Percentiles rank a stretch among this genome's conserved stretches.
Conservation (phyloP, 1,284 basidiomycete genomes). For the Sporisorium scitamineum region DNA sequence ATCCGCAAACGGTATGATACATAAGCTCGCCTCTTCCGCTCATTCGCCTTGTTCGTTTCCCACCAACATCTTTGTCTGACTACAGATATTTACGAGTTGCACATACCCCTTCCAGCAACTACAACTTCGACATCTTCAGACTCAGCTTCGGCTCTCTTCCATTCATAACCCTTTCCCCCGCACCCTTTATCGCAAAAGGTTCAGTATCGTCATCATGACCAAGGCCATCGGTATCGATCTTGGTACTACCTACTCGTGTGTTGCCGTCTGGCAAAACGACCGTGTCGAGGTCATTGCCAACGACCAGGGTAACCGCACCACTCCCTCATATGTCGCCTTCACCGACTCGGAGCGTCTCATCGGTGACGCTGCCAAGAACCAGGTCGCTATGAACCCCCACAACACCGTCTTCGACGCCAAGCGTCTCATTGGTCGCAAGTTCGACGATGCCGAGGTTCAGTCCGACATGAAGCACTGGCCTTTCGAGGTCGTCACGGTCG, state of each 20-base stretch:
- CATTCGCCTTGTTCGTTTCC: too few relatives aligned
- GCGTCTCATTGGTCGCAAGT: conserved; percentile 89
- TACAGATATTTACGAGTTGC: conserved; percentile 32
- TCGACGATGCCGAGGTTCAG: conserved; percentile 87
- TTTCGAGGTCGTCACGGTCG: conserved; percentile 86
- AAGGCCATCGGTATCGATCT: conserved; percentile 95
- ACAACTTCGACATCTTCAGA: conserved; percentile 24
- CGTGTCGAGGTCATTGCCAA: conserved; percentile 92
- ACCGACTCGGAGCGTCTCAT: conserved; percentile 89
- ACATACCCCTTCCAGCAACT: conserved; percentile 47
- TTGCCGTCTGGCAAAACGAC: conserved; percentile 96
- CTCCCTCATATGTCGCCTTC: conserved; percentile 75
- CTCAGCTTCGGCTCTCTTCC: conserved; percentile 17
- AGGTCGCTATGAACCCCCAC: conserved; percentile 76
- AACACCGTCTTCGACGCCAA: conserved; percentile 83
- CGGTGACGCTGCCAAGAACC: conserved; percentile 93
- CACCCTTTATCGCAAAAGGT: conserved; percentile 16
- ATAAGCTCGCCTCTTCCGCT: conserved; percentile 22
- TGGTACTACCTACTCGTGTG: conserved; percentile 78
- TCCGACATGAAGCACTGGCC: conserved; percentile 95
- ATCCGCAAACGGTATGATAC: conserved; percentile 16
- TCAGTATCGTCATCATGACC: conserved; percentile 51
- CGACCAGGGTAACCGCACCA: conserved; percentile 97
- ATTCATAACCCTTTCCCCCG: neutral
- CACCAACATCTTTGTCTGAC: conserved; percentile 27